These are phyloP conservation scores for Vigna trinervia DNA, from an alignment of 306 rosid genomes.

Conservation along the genomic window DNA sequence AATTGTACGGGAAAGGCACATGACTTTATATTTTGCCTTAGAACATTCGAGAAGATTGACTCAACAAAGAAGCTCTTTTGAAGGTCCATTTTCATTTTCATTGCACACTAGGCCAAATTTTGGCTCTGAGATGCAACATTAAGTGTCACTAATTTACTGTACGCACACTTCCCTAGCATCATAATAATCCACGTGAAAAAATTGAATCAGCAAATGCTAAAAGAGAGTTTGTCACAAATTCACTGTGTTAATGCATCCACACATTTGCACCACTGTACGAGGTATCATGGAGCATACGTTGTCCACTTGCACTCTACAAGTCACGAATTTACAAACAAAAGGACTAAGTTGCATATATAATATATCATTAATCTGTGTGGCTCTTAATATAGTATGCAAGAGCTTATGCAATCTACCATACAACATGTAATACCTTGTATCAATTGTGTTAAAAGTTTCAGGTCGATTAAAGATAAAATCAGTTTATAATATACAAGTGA, in stretches of 20 bases:
- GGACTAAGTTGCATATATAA: neutral
- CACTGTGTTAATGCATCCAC: neutral
- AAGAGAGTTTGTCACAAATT: neutral
- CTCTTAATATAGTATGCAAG: neutral
- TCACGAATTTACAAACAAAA: constrained; percentile 4
- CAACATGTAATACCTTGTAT: neutral
- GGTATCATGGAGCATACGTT: neutral
- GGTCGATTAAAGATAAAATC: no score
- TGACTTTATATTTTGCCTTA: neutral
- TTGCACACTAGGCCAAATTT: no score
- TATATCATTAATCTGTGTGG: neutral
- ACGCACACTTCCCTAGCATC: constrained; percentile 4
- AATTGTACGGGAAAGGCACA: neutral
- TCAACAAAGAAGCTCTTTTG: no score
- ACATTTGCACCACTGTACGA: neutral
- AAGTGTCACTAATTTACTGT: neutral
- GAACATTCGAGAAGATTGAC: no score
- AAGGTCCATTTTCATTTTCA: no score
- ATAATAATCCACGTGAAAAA: neutral
- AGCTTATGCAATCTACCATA: neutral
- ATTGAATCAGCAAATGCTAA: no score
- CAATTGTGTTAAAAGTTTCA: no score
- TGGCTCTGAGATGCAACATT: neutral
- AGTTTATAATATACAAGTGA: no score
- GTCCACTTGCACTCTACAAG: neutral